Percentiles rank a stretch among this genome's conserved stretches.
Conservation (phyloP, 805 yeast species). For the Candida pseudofarinosa region DNA sequence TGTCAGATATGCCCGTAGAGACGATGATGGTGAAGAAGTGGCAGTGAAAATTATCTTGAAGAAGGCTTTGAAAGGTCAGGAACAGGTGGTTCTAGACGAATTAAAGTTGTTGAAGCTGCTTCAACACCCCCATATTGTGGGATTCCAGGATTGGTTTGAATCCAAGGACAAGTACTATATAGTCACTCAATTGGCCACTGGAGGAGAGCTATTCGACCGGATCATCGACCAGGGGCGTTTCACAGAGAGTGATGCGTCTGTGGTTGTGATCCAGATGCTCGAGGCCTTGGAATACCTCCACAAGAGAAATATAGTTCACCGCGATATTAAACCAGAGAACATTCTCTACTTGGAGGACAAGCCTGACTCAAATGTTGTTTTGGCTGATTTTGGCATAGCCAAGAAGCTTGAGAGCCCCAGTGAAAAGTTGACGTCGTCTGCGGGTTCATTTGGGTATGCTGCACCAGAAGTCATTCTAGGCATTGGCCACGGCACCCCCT, state of each 20-base stretch:
- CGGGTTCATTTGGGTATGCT: slow-evolving; percentile 94
- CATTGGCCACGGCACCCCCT: slow-evolving; percentile 88
- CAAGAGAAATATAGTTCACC: slow-evolving; percentile 72
- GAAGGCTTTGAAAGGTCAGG: slow-evolving; percentile 78
- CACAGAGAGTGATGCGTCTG: slow-evolving; percentile 84
- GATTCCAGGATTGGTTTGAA: slow-evolving; percentile 90
- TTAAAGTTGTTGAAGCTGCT: slow-evolving; percentile 62
- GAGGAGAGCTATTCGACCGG: slow-evolving; percentile 92
- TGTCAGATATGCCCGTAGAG: slow-evolving; percentile 69
- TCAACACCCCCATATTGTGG: slow-evolving; percentile 83
- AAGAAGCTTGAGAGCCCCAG: slow-evolving; percentile 59
- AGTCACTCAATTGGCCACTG: slow-evolving; percentile 91
- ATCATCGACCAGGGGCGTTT: slow-evolving; percentile 77
- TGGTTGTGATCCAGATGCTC: slow-evolving; percentile 67
- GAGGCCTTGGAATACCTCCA: slow-evolving; percentile 81
- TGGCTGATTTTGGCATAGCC: slow-evolving; percentile 97
- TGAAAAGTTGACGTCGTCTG: slow-evolving; percentile 64
- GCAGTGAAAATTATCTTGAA: slow-evolving; percentile 88
- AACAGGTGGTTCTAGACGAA: slow-evolving; percentile 75
- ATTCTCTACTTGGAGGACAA: slow-evolving; percentile 62
- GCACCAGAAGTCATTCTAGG: slow-evolving; percentile 90
- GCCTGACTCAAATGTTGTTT: slow-evolving; percentile 63
- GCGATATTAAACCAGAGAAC: slow-evolving; percentile 95
- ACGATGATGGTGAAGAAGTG: slow-evolving; percentile 57
- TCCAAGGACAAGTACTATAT: slow-evolving; percentile 87